phyloP scores from a whole-genome alignment of 2,329 filamentous ascomycete species.

The Cryoendolithus antarcticus region DNA sequence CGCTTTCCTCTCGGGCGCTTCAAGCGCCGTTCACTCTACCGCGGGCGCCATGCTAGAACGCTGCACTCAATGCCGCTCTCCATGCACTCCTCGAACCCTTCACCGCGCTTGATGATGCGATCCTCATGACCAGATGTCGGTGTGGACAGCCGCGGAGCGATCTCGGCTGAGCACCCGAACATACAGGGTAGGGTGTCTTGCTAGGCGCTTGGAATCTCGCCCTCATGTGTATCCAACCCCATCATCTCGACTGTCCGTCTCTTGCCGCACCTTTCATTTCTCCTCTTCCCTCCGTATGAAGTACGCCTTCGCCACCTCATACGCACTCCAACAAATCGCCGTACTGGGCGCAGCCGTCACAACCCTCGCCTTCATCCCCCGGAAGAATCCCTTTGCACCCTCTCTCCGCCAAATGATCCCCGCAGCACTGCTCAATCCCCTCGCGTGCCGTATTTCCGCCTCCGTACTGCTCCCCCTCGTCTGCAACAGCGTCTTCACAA shows the following conservation, averaged over 20 bases:
- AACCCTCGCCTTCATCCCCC: constrained; percentile 79
- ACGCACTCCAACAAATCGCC: constrained; percentile 92
- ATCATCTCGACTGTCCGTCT: background rate
- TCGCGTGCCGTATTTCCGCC: constrained; percentile 71
- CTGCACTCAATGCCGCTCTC: too few relatives aligned
- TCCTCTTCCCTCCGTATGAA: constrained; percentile 38
- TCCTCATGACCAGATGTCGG: too few relatives aligned
- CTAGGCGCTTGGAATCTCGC: too few relatives aligned
- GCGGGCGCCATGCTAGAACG: too few relatives aligned
- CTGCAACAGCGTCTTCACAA: constrained; percentile 95
- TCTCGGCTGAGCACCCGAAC: too few relatives aligned
- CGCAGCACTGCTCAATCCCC: constrained; percentile 67
- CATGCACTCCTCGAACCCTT: too few relatives aligned
- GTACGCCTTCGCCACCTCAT: constrained; percentile 57
- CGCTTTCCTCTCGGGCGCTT: too few relatives aligned
- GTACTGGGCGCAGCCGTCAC: constrained; percentile 97
- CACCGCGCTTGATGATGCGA: too few relatives aligned
- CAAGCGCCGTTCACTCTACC: too few relatives aligned
- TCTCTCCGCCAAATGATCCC: constrained; percentile 72
- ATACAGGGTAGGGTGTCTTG: too few relatives aligned
- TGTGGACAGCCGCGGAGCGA: too few relatives aligned
- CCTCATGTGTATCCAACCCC: too few relatives aligned
- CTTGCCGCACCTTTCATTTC: constrained; percentile 8
- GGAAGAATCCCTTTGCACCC: constrained; percentile 79
- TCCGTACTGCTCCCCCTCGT: constrained; percentile 78